A percentile compares a stretch with the other conserved stretches of the same genome.
phyloP scores from a whole-genome alignment of 1,284 basidiomycete genomes.

The Anthracocystis setariae region DNA sequence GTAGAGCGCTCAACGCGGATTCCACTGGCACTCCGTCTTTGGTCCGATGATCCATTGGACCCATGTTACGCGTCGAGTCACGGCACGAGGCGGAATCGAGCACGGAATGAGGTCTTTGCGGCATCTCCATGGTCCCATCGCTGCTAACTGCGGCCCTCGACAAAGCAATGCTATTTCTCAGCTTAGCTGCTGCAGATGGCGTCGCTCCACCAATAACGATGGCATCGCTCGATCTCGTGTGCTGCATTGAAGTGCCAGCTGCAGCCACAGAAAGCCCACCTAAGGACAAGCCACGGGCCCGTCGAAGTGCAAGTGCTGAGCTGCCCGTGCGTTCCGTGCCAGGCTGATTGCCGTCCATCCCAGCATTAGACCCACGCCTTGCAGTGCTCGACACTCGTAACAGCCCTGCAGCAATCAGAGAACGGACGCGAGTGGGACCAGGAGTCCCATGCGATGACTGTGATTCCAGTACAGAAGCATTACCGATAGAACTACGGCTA shows the following conservation, averaged over 20 bases:
- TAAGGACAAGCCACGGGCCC: constrained; percentile 25
- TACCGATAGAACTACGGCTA: constrained; percentile 21
- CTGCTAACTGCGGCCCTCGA: constrained; percentile 6
- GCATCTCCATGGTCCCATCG: not conserved
- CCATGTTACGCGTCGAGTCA: not conserved
- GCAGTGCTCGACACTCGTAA: constrained; percentile 22
- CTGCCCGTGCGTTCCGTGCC: constrained; percentile 3
- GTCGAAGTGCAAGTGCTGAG: constrained; percentile 22
- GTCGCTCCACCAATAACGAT: not conserved
- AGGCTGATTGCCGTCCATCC: not conserved
- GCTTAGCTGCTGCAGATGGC: not conserved
- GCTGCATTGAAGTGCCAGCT: constrained; percentile 19
- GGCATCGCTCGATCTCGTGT: constrained; percentile 25
- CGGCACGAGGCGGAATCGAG: constrained; percentile 6
- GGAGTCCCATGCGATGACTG: constrained; percentile 7
- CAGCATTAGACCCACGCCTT: constrained; percentile 7
- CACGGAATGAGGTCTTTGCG: constrained; percentile 18
- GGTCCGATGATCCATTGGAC: not conserved
- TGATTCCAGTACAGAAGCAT: constrained; percentile 5
- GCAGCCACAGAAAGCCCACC: constrained; percentile 1
- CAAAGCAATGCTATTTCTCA: constrained; percentile 9
- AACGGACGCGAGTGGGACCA: constrained; percentile 22
- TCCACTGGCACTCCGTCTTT: constrained; percentile 20
- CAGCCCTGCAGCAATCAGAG: constrained; percentile 16
- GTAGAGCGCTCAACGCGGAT: constrained; percentile 21